Evolutionary conservation across 2,329 filamentous ascomycete species (phyloP), one percentile per base, ranked within the genome.

Genomic region (Trichophyton schoenleinii): DNA sequence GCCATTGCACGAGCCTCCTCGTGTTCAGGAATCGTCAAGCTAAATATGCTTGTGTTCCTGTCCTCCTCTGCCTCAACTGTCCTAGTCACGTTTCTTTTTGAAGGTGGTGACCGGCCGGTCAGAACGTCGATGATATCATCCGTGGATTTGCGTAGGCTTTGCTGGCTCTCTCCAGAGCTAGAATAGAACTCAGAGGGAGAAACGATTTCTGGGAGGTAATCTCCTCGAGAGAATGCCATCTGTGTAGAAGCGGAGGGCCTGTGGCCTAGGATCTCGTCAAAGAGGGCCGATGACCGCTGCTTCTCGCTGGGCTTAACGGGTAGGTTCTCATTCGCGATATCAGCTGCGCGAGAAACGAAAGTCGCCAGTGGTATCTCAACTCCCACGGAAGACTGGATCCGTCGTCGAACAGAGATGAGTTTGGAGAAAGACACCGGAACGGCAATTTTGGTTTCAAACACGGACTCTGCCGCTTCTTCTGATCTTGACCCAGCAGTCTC

Each of bases 121-220:
- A 96, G 81, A 53, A 96, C 79, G 71, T 97, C 94, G 67, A 96
- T 86, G 59, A 97, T 86, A 71, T 97, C 91, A 20, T 79, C 68
- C 65, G 75, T 70, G 38, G 75, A 44, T 57, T 64, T 49, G 61
- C 63, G 60, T 13, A 64, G 44, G 18, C 22, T 31, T 11, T 48
- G 41, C 13, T 49, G 31, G 8, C 9, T 48, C 70, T 70, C 49
- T 59, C 31, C 46, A 2, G 38, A 44, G 28, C 20, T 53, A 36
- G 34, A 38, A 36, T 64, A 55, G 20, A 62, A 59, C 60, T 68
- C 66, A 9, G 65, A 62, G 71, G 44, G 82, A 77, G 15, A 89
- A 57, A 79, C 80, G 67, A 96, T 83, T 69, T 90, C 84, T 1
- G 91, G 91, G 8, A 81, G 83, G 72, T 81, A 95, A 81, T 77